Evolutionary conservation across 2,329 filamentous ascomycete species (phyloP), one percentile per base, ranked within the genome.

Genomic region (Calonectria hawksworthii): DNA sequence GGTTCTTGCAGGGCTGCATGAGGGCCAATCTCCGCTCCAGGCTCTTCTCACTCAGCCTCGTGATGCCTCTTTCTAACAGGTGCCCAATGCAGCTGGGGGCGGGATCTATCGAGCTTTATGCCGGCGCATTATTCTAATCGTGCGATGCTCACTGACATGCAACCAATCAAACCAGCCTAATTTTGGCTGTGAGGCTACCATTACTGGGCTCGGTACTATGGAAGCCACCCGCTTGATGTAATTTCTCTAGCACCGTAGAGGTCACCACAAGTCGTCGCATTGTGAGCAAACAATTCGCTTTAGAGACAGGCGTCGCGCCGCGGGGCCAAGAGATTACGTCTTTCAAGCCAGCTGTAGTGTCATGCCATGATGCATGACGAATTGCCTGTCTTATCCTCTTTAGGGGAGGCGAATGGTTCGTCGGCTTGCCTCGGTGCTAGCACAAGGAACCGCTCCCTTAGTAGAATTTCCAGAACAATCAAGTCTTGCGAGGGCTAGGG

Each of bases 11-110:
- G 59, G 64, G 38, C 70, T 50, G 69, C 72, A 64, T 69, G 64
- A 76, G 68, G 61, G 70, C 71, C 76, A 81, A 81, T 81, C 78
- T 81, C 79, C 79, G 78, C 73, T 70, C 52, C 50, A 66, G 73
- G 63, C 54, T 63, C 66, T 41, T n/a, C 54, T 50, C 50, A 51
- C 69, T 56, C 75, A 47, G 64, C 76, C 76, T 80, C 79, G 72
- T 76, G 79, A 75, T 79, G 54, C 38, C 73, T 54, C 73, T n/a
- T n/a, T 77, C 74, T 65, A 32, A 72, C 59, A 72, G 73, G 61
- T 70, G 44, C 38, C 67, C 71, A 72, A 72, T 68, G 56, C 68
- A 51, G 64, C 64, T 54, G 66, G 70, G 61, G 41, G 70, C 54
- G 56, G 67, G 68, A 74, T 73, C 70, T 73, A 66, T 74, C 71